These are phyloP conservation scores for Candida corydali DNA, from an alignment of 805 yeast species.

Conservation along the genomic window DNA sequence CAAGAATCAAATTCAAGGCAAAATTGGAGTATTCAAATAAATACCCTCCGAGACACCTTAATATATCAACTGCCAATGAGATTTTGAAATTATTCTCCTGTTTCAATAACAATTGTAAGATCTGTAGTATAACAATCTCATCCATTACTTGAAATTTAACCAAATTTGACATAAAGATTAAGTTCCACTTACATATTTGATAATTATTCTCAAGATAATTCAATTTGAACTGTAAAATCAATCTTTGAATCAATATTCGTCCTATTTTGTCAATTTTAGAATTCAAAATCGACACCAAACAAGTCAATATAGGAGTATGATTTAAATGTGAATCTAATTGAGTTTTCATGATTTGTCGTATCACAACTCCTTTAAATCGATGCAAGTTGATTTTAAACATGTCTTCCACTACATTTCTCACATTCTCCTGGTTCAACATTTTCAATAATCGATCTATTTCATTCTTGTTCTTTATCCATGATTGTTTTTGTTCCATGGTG, in stretches of 20 bases:
- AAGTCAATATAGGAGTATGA: constrained; percentile 48
- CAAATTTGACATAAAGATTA: constrained; percentile 54
- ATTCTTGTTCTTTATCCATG: constrained; percentile 54
- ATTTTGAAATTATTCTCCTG: constrained; percentile 46
- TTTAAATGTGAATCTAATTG: constrained; percentile 40
- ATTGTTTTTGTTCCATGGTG: constrained; percentile 36
- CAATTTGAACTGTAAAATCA: constrained; percentile 55
- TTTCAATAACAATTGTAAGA: constrained; percentile 29
- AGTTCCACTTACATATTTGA: constrained; percentile 38
- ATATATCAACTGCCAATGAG: constrained; percentile 47
- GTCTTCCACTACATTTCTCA: constrained; percentile 44
- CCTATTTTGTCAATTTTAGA: constrained; percentile 71
- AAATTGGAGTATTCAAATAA: constrained; percentile 39
- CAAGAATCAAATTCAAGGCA: constrained; percentile 51
- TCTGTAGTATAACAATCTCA: constrained; percentile 29
- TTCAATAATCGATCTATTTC: constrained; percentile 47
- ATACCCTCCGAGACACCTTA: constrained; percentile 50
- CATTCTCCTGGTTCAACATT: constrained; percentile 41
- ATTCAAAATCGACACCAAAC: constrained; percentile 57
- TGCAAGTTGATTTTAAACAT: constrained; percentile 55
- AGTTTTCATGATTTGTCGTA: constrained; percentile 52
- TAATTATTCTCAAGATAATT: constrained; percentile 45
- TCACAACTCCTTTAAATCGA: constrained; percentile 59
- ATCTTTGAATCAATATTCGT: constrained; percentile 46
- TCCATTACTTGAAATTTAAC: constrained; percentile 54